These are phyloP conservation scores for Phoma sp. DNA, from an alignment of 2,329 filamentous ascomycete genomes.

Conservation along the genomic window DNA sequence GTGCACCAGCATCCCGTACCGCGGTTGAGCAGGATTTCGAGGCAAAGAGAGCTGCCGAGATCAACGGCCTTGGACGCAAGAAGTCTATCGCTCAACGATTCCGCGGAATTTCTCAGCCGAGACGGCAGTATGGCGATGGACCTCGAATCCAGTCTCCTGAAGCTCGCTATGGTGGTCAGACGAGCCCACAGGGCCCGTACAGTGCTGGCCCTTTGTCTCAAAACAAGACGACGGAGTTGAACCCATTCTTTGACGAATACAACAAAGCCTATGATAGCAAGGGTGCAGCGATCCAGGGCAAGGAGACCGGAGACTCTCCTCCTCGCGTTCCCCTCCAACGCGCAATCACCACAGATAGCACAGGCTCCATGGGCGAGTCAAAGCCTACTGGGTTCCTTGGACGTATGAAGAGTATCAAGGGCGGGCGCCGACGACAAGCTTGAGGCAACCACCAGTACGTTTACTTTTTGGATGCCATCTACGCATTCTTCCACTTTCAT, in stretches of 20 bases:
- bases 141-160: conserved; percentile 55
- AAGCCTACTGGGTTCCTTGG: conserved; percentile 45
- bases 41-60: conserved; percentile 52
- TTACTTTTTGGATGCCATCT: neutral
- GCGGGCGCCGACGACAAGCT: conserved; percentile 41
- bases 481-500: conserved; percentile 23
- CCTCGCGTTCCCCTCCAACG: conserved; percentile 40
- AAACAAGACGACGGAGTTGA: conserved; percentile 57
- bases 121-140: conserved; percentile 60
- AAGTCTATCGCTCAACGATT: conserved; percentile 94
- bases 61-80: conserved; percentile 74
- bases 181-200: conserved; percentile 38
- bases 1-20: conserved; percentile 81
- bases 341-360: conserved; percentile 42
- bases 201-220: conserved; percentile 49
- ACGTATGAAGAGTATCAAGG: conserved; percentile 48
- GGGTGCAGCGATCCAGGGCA: conserved; percentile 62
- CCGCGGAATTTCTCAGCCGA: conserved; percentile 78
- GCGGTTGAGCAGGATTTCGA: conserved; percentile 79
- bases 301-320: conserved; percentile 47
- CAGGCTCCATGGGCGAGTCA: conserved; percentile 28
- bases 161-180: conserved; percentile 55
- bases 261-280: conserved; percentile 70
- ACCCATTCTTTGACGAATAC: conserved; percentile 84
- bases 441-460: conserved; percentile 19